Evolutionary conservation across 2,329 filamentous ascomycete genomes (phyloP).

Genomic region (Epichloe coenophiala): DNA sequence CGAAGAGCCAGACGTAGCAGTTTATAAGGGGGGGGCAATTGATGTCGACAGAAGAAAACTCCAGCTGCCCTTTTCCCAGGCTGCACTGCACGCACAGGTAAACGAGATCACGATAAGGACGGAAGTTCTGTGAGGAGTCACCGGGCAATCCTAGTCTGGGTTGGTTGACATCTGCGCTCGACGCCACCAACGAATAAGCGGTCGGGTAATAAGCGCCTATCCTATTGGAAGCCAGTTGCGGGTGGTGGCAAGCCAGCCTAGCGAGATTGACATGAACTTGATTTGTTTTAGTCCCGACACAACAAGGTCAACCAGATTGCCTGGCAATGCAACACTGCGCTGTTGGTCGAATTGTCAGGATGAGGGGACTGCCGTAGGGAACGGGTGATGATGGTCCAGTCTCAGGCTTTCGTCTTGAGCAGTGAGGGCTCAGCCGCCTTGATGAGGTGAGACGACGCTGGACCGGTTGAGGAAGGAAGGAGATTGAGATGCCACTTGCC

Average conservation of each 20-base stretch:
- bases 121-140: conserved; percentile 4
- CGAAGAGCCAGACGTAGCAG: background rate
- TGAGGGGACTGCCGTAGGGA: too few relatives aligned
- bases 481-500: too few relatives aligned
- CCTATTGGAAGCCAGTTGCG: background rate
- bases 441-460: too few relatives aligned
- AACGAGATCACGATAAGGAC: background rate
- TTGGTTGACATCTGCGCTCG: background rate
- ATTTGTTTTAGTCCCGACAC: too few relatives aligned
- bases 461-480: too few relatives aligned
- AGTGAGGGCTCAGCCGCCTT: too few relatives aligned
- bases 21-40: background rate
- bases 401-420: too few relatives aligned
- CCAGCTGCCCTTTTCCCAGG: background rate
- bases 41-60: background rate
- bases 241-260: background rate
- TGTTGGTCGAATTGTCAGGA: too few relatives aligned
- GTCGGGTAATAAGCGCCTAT: background rate
- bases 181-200: conserved; percentile 1
- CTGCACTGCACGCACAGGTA: background rate
- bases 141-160: conserved; percentile 1
- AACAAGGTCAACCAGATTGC: too few relatives aligned
- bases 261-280: too few relatives aligned
- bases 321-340: too few relatives aligned
- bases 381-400: too few relatives aligned